Percentiles rank a stretch among this genome's conserved stretches.
Conservation (phyloP, 352 stramenopile genomes). For the Globisporangium spinosum region DNA sequence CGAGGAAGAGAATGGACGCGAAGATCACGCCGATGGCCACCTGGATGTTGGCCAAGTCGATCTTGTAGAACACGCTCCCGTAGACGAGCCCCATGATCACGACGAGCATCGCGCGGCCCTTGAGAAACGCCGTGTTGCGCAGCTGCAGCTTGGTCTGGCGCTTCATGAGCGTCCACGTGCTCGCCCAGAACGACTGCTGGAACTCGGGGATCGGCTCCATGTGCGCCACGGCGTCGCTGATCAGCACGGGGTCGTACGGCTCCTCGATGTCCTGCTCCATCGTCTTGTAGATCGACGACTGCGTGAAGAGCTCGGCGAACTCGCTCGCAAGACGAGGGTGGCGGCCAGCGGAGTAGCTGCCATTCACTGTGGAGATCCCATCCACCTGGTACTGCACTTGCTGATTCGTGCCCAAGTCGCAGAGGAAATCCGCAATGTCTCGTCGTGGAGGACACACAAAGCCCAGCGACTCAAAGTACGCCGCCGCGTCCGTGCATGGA, state of each 20-base stretch:
- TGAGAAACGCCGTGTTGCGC: constrained; percentile 51
- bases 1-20: constrained; percentile 77
- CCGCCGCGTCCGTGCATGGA: constrained; percentile 44
- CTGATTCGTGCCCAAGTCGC: constrained; percentile 50
- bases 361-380: neutral
- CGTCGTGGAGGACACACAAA: constrained; percentile 49
- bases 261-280: constrained; percentile 77
- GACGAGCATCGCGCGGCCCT: constrained; percentile 42
- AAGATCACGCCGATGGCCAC: constrained; percentile 84
- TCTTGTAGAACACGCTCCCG: constrained; percentile 47
- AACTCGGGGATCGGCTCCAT: constrained; percentile 39
- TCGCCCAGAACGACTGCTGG: constrained; percentile 38
- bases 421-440: constrained; percentile 91
- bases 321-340: constrained; percentile 32
- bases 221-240: constrained; percentile 69
- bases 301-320: constrained; percentile 39
- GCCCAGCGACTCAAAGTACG: constrained; percentile 80
- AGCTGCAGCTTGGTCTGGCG: constrained; percentile 75
- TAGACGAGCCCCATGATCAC: constrained; percentile 54
- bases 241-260: constrained; percentile 88
- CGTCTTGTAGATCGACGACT: constrained; percentile 34
- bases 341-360: neutral
- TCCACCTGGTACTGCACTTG: constrained; percentile 33
- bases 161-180: constrained; percentile 41
- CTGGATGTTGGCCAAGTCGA: constrained; percentile 44